Base-by-base conservation (phyloP, 768 basidiomycete species). In the Ramaria sp. region DNA sequence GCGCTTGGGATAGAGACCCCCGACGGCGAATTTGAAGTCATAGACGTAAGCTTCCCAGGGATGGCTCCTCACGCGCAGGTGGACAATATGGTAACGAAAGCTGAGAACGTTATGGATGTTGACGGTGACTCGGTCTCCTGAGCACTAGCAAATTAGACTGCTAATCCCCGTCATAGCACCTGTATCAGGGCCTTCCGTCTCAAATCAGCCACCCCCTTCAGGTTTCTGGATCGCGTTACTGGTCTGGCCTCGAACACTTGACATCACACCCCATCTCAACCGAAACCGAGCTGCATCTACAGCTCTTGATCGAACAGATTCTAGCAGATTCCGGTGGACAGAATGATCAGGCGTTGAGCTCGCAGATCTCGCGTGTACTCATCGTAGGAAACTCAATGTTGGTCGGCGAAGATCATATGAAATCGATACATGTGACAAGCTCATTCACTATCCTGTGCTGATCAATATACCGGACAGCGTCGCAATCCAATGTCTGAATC, bases 231-330 rank as follows among this genome's bases (percentile, higher is more conserved):
- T 98, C 43, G 96, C 86, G 4, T 66, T 91, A 1, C 75, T 90
- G 3, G n/a, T 95, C 92, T 11, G 95, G 96, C 0, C 74, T 99
- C 7, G 83, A 88, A 49, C 74, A 97, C 34, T 90, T 89, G 2
- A 75, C 80, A 5, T 64, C 72, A 15, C 77, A 78, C 6, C 69
- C 80, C n/a, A 73, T 81, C 9, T 87, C 90, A 62, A 57, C 54
- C 17, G 65, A 68, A 33, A 66, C 69, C 10, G 76, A 77, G 58
- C 79, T 87, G 9, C 84, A 86, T 61, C 77, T 84, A 51, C 88
- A 93, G 63, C 78, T 98, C 76, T 71, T 99, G n/a, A 78, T 83
- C 2, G 96, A 99, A 69, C 96, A 88, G 70, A 71, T 99, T 41
- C 77, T 80, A 0, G 91, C 91, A 1, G 95, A 98, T 71, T 75